These are phyloP conservation scores for Globisporangium ultimum DNA, from an alignment of 352 stramenopile genomes.

Conservation along the genomic window DNA sequence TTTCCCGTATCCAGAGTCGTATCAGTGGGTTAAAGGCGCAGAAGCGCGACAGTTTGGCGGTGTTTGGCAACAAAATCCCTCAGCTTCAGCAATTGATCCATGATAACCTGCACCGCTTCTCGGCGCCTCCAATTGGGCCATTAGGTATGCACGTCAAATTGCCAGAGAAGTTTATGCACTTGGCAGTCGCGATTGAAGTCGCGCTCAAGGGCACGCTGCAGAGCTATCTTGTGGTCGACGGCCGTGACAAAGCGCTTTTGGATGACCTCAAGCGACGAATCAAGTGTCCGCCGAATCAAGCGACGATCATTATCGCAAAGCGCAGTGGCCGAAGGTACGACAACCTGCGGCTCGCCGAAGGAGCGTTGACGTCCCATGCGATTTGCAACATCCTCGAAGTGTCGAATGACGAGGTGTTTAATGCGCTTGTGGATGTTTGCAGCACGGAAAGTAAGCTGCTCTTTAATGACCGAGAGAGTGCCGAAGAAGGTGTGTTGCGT, in stretches of 20 bases:
- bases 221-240: conserved; percentile 78
- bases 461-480: conserved; percentile 54
- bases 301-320: conserved; percentile 79
- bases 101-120: conserved; percentile 62
- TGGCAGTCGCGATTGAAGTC: conserved; percentile 69
- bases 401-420: conserved; percentile 75
- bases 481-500: conserved; percentile 50
- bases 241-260: conserved; percentile 69
- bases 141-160: conserved; percentile 74
- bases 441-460: conserved; percentile 74
- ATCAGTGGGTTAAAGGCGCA: conserved; percentile 47
- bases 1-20: conserved; percentile 37
- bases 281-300: conserved; percentile 65
- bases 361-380: conserved; percentile 43
- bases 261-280: conserved; percentile 70
- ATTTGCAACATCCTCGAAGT: conserved; percentile 81
- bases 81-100: conserved; percentile 77
- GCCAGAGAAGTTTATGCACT: conserved; percentile 59
- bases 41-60: conserved; percentile 53
- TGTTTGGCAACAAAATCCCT: conserved; percentile 66
- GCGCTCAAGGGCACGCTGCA: conserved; percentile 68
- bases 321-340: conserved; percentile 47
- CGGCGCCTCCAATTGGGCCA: conserved; percentile 62
- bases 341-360: conserved; percentile 55
- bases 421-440: conserved; percentile 75